These are phyloP conservation scores for Talaromyces sp. DNA, from an alignment of 2,329 filamentous ascomycete genomes.

Conservation along the genomic window DNA sequence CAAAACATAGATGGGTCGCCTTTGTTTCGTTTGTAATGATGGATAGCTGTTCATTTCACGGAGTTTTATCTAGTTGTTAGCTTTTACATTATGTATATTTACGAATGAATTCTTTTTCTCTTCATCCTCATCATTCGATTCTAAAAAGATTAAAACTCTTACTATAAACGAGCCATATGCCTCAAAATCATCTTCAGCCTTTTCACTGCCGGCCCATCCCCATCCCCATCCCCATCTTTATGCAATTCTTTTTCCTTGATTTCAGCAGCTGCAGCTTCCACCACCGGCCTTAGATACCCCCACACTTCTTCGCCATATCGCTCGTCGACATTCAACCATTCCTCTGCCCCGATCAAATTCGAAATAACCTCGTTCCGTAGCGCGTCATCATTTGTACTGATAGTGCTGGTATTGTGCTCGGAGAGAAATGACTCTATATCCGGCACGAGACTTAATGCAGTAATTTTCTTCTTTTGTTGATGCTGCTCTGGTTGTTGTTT, in stretches of 20 bases:
- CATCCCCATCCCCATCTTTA: background rate
- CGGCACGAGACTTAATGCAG: constrained; percentile 31
- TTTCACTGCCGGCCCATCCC: constrained; percentile 36
- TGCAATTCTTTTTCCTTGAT: constrained; percentile 39
- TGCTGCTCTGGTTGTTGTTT: constrained; percentile 12
- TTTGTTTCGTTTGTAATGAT: constrained; percentile 14
- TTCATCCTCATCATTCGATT: background rate
- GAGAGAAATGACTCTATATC: constrained; percentile 33
- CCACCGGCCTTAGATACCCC: constrained; percentile 60
- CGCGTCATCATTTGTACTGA: background rate
- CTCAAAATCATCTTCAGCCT: constrained; percentile 40
- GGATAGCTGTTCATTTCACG: constrained; percentile 14
- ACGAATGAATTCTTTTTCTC: constrained; percentile 8
- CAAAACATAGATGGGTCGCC: background rate
- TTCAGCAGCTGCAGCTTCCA: constrained; percentile 57
- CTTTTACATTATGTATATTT: constrained; percentile 16
- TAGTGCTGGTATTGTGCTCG: constrained; percentile 14
- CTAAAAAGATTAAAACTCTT: background rate
- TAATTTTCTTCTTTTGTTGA: constrained; percentile 22
- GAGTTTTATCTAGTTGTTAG: constrained; percentile 1
- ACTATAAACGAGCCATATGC: constrained; percentile 29
- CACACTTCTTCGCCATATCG: constrained; percentile 60
- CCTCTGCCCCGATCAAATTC: constrained; percentile 31
- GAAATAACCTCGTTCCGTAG: constrained; percentile 31
- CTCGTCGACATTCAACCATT: constrained; percentile 37